Percentiles rank a stretch among this genome's conserved stretches.
These are phyloP conservation scores for Pseudocercospora musae DNA, from an alignment of 2,329 filamentous ascomycete genomes.

Conservation along the genomic window DNA sequence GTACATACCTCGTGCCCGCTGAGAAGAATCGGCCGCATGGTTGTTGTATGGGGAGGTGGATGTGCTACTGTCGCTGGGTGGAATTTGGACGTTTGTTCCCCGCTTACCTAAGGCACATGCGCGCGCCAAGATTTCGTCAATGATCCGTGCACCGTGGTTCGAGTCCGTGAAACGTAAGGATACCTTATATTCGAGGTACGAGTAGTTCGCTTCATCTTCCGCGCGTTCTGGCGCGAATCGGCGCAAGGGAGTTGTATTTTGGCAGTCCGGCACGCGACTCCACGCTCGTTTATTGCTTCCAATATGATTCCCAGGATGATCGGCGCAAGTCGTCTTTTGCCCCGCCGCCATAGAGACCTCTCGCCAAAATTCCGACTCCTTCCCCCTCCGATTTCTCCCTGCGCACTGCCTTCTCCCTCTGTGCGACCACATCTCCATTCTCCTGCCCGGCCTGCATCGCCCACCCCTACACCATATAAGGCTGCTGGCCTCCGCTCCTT, in stretches of 20 bases:
- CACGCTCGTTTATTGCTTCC: not conserved
- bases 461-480: not conserved
- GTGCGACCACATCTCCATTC: not conserved
- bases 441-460: not conserved
- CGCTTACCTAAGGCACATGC: not conserved
- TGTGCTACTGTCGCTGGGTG: not conserved
- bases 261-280: not conserved
- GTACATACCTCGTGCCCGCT: slow-evolving; percentile 67
- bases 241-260: not conserved
- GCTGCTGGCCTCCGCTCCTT: slow-evolving; percentile 37
- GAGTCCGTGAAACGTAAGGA: not conserved
- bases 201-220: not conserved
- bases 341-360: not conserved
- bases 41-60: slow-evolving; percentile 39
- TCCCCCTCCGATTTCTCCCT: not conserved
- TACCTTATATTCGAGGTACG: not conserved
- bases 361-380: slow-evolving; percentile 10
- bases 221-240: slow-evolving; percentile 1
- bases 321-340: slow-evolving; percentile 8
- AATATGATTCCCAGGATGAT: slow-evolving; percentile 2
- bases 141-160: not conserved
- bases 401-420: not conserved
- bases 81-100: not conserved
- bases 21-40: slow-evolving; percentile 94
- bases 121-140: not conserved